Percentiles rank a stretch among this genome's conserved stretches.
These are phyloP conservation scores for Xylariaceae sp. DNA, from an alignment of 2,329 filamentous ascomycete species.

Conservation along the genomic window DNA sequence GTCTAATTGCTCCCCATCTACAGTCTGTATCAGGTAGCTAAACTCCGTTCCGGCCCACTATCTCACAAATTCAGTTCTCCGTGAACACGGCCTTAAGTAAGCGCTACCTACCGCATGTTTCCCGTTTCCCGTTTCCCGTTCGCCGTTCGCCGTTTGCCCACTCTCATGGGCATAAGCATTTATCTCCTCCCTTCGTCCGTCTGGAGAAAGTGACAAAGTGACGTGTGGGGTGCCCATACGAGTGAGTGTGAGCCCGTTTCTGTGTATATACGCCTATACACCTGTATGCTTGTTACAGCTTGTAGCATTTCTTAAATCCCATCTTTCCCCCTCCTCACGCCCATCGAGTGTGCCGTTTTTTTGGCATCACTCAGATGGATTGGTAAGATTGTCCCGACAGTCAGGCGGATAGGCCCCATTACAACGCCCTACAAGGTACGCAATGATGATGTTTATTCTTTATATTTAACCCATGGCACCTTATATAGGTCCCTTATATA, in stretches of 20 bases:
- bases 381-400: conserved; percentile 5
- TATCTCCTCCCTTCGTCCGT: too few relatives aligned
- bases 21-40: too few relatives aligned
- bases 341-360: background rate
- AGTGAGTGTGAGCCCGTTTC: background rate
- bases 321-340: background rate
- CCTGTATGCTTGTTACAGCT: background rate
- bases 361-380: background rate
- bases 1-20: too few relatives aligned
- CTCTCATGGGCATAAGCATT: too few relatives aligned
- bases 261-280: background rate
- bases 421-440: conserved; percentile 23
- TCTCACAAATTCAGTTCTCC: too few relatives aligned
- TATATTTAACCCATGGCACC: conserved; percentile 5
- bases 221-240: background rate
- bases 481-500: conserved; percentile 21
- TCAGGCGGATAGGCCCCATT: conserved; percentile 17
- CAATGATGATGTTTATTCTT: conserved; percentile 14
- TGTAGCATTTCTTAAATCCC: conserved; percentile 5
- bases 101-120: too few relatives aligned
- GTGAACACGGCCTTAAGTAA: too few relatives aligned
- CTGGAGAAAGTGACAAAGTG: too few relatives aligned
- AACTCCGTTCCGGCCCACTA: too few relatives aligned
- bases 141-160: too few relatives aligned
- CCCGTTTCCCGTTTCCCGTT: too few relatives aligned